Evolutionary conservation across 768 basidiomycete genomes (phyloP), one percentile per base, ranked within the genome.

Genomic region (Termitomyces sp.): DNA sequence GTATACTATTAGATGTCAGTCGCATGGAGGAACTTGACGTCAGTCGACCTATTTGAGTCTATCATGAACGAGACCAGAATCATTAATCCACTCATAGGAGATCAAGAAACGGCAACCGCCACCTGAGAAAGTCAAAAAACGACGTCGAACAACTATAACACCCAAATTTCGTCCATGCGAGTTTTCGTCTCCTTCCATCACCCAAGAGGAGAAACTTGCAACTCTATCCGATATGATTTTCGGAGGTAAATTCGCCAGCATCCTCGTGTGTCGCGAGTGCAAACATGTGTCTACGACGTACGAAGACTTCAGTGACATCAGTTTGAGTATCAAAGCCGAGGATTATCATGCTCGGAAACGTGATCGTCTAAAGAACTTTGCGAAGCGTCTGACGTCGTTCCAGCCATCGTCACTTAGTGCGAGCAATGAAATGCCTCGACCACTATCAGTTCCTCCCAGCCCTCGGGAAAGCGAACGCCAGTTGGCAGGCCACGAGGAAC

Each of bases 21-120:
- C 82, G 91, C 51, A 95, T 95, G 92, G 95, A 98, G 67, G 94
- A 98, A 69, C 74, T 84, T 49, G 95, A 98, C 65, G 90, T 91
- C 64, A 58, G 85, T 68, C 26, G 24, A 12, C 21, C 14, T 37
- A 21, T 21, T 35, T 28, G 40, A 24, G 26, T 49, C 21, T 58
- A 2, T 28, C 19, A 34, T 6, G 26, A 28, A n/a, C 32, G 30
- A 26, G 22, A 30, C 24, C 11, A 22, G 41, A 54, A 45, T 37
- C 24, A 24, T 50, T 12, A 51, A 28, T 37, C 51, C 59, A n/a
- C 53, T 49, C 42, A 11, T 41, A 93, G 90, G 75, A 90, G 45
- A 92, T 93, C 71, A 93, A 91, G 69, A 81, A 82, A 58, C 79
- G 85, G 40, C 81, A 78, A 59, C 83, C 81, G 9, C 79, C 71